Evolutionary conservation across 139 green algal genomes (phyloP).

Genomic region (Marvania coccoides): DNA sequence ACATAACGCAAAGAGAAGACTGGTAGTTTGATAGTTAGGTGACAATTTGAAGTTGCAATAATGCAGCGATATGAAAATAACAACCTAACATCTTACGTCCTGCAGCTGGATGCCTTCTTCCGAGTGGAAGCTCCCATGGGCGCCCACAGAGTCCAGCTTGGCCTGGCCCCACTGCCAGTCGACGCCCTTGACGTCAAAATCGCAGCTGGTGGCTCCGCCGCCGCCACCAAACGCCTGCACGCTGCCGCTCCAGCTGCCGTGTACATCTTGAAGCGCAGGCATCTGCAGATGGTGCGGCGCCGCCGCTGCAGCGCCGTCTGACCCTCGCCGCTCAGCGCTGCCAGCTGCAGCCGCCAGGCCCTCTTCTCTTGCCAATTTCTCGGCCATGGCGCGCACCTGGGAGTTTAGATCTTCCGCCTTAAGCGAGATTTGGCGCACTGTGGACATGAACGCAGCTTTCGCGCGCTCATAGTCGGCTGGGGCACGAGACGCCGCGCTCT

Average conservation of each 20-base stretch:
- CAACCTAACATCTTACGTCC: conserved; percentile 29
- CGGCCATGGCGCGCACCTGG: conserved; percentile 5
- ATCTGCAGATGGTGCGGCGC: conserved; percentile 14
- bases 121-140: conserved; percentile 57
- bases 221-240: conserved; percentile 66
- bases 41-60: too few relatives aligned
- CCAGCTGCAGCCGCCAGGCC: conserved; percentile 1
- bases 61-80: background rate
- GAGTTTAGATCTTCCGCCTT: conserved; percentile 9
- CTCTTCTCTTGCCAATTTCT: conserved; percentile 15
- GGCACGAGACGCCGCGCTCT: conserved; percentile 24
- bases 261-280: conserved; percentile 64
- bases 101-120: conserved; percentile 77
- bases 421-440: conserved; percentile 24
- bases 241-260: conserved; percentile 59
- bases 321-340: background rate
- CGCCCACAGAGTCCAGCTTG: conserved; percentile 41
- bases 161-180: conserved; percentile 69
- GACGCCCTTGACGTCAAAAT: conserved; percentile 65
- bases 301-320: background rate
- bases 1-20: too few relatives aligned
- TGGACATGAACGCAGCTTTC: conserved; percentile 63
- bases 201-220: conserved; percentile 41
- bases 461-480: conserved; percentile 60
- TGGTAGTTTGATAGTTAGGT: too few relatives aligned